A percentile compares a stretch with the other conserved stretches of the same genome.
Conservation (phyloP, 108 stramenopile species). For the Conticribra weissflogii region DNA sequence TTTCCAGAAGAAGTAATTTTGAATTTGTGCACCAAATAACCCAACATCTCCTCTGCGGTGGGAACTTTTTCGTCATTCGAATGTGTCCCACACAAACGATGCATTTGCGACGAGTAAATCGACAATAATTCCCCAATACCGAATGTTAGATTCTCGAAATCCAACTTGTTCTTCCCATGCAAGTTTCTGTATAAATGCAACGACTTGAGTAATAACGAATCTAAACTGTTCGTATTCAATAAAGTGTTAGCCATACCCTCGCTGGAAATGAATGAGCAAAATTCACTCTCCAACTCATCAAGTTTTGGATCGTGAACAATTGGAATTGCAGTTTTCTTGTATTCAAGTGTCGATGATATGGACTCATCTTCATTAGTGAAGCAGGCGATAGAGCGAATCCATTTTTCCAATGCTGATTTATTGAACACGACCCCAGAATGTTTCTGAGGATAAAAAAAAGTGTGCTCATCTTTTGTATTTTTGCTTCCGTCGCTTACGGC, state of each 20-base stretch:
- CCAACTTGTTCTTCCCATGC: neutral
- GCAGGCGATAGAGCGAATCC: conserved; percentile 18
- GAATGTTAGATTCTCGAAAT: neutral
- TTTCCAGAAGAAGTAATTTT: conserved; percentile 6
- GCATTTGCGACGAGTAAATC: conserved; percentile 24
- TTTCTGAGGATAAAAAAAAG: neutral
- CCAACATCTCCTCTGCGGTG: conserved; percentile 32
- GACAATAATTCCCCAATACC: conserved; percentile 35
- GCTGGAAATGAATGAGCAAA: conserved; percentile 2
- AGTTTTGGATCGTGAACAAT: conserved; percentile 13
- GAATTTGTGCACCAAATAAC: conserved; percentile 35
- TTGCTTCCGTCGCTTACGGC: neutral
- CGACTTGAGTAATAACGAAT: neutral
- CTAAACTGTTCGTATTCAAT: neutral
- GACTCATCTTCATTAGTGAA: neutral
- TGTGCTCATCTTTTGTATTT: neutral
- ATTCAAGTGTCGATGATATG: neutral
- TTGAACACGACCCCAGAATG: conserved; percentile 26
- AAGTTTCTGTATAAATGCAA: neutral
- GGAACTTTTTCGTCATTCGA: conserved; percentile 3
- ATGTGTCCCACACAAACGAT: conserved; percentile 16
- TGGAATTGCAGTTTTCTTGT: neutral
- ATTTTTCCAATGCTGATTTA: conserved; percentile 17
- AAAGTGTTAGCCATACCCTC: neutral
- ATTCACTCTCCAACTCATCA: conserved; percentile 17